These are phyloP conservation scores for Tephrocybe sp. DNA, from an alignment of 768 basidiomycete genomes.

Conservation along the genomic window DNA sequence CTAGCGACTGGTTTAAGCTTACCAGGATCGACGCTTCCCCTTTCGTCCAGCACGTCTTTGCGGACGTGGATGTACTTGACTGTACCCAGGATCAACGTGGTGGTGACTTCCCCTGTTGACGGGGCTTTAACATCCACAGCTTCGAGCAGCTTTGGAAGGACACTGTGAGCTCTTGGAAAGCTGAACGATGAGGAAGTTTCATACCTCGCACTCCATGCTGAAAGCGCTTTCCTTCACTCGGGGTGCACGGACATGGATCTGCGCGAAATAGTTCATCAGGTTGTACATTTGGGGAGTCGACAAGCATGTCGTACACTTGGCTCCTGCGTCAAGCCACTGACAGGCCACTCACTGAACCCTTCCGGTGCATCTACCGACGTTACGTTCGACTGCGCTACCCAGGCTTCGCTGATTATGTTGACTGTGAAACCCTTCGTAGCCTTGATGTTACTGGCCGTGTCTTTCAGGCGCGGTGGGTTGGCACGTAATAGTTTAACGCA, in stretches of 20 bases:
- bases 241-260: slow-evolving; percentile 48
- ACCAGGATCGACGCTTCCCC: slow-evolving; percentile 44
- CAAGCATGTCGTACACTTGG: slow-evolving; percentile 44
- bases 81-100: slow-evolving; percentile 49
- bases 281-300: neutral
- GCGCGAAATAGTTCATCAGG: slow-evolving; percentile 16
- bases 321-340: slow-evolving; percentile 60
- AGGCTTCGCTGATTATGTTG: slow-evolving; percentile 75
- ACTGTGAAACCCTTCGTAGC: slow-evolving; percentile 68
- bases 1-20: slow-evolving; percentile 51
- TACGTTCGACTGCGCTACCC: slow-evolving; percentile 56
- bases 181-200: neutral
- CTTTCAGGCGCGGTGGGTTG: slow-evolving; percentile 36
- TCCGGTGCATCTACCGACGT: slow-evolving; percentile 53
- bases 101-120: slow-evolving; percentile 30
- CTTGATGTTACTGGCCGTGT: slow-evolving; percentile 66
- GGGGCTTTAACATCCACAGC: slow-evolving; percentile 42
- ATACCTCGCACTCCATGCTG: slow-evolving; percentile 59
- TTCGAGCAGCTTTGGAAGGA: slow-evolving; percentile 37
- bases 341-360: slow-evolving; percentile 56
- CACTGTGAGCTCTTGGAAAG: slow-evolving; percentile 23
- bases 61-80: slow-evolving; percentile 60
- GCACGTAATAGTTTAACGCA: slow-evolving; percentile 22
- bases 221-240: slow-evolving; percentile 66
- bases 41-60: slow-evolving; percentile 47